Evolutionary conservation across 371 early-diverging fungal species (phyloP).

Genomic region (Apophysomyces trapeziformis): DNA sequence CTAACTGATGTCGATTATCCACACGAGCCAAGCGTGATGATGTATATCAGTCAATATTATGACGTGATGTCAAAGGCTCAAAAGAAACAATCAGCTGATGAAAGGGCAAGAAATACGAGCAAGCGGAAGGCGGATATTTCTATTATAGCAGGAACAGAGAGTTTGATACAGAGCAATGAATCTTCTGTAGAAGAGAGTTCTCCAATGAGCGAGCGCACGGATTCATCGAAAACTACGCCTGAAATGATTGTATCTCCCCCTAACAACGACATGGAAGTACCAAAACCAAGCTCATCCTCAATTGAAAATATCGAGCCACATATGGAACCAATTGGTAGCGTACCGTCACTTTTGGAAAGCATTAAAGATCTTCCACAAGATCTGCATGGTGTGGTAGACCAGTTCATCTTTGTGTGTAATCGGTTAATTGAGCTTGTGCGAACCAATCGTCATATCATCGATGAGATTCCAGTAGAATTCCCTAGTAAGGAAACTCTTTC

Average conservation of each 20-base stretch:
- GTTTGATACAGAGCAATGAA: neutral
- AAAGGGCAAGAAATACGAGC: constrained; percentile 22
- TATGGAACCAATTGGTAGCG: neutral
- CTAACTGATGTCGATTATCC: constrained; percentile 54
- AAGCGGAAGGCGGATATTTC: constrained; percentile 17
- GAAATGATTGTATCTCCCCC: constrained; percentile 14
- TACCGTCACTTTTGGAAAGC: neutral
- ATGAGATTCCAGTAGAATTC: neutral
- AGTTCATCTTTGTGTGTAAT: neutral
- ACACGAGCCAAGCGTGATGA: constrained; percentile 53
- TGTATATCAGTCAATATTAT: constrained; percentile 56
- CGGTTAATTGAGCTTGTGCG: neutral
- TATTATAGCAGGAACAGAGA: neutral
- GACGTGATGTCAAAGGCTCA: constrained; percentile 47
- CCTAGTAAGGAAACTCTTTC: neutral
- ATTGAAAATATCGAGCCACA: neutral
- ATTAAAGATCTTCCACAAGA: neutral
- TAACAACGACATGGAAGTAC: neutral
- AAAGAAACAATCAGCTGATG: constrained; percentile 17
- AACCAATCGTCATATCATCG: neutral
- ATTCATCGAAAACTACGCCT: neutral
- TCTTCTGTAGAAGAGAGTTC: neutral
- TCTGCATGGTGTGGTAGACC: neutral
- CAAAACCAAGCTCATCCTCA: constrained; percentile 1
- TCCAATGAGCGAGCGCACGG: neutral